Base-by-base conservation (phyloP, 129 eudicot genomes). In the Scalesia atractyloides region DNA sequence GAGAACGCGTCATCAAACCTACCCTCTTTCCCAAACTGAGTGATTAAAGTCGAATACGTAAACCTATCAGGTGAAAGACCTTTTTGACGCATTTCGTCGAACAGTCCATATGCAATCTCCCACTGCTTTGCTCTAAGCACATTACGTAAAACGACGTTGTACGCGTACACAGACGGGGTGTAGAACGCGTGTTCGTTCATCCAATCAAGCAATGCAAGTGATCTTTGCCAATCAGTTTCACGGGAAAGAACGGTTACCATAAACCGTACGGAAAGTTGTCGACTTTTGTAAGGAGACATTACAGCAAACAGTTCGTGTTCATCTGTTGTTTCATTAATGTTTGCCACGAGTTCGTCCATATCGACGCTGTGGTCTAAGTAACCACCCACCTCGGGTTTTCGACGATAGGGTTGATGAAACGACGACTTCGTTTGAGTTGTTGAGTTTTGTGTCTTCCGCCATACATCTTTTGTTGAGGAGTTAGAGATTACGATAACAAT, bases 141-240 rank as follows among this genome's bases (percentile, higher is more conserved):
- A 60, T 93, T 93, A 3, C 98, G 85, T 60, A 93, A 60, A 7
- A 86, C 96, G 0, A 93, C 97, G 54, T 93, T 93, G 84, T 93
- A 93, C 17, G 90, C 98, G 59, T 82, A 87, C 67, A 93, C 97
- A 0, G 98, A 93, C 1, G 97, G 96, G 0, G 82, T 82, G 67
- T 89, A 93, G 13, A 63, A 30, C 0, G 98, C 98, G 1, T 78
- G 85, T 56, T 93, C 98, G 44, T 93, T 83, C 2, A 93, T 84
- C 98, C 98, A 93, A 70, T 93, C 98, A 7, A 93, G 96, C 52
- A 93, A 30, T 0, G 98, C 98, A 2, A 93, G 84, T 7, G 98
- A 89, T 18, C 98, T 75, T 51, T 81, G 95, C 98, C 98, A 93
- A 24, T 93, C 92, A 12, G 83, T 53, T 72, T 93, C 98, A 24